These are phyloP conservation scores for Gnomoniopsis sp. DNA, from an alignment of 2,329 filamentous ascomycete species.

Conservation along the genomic window DNA sequence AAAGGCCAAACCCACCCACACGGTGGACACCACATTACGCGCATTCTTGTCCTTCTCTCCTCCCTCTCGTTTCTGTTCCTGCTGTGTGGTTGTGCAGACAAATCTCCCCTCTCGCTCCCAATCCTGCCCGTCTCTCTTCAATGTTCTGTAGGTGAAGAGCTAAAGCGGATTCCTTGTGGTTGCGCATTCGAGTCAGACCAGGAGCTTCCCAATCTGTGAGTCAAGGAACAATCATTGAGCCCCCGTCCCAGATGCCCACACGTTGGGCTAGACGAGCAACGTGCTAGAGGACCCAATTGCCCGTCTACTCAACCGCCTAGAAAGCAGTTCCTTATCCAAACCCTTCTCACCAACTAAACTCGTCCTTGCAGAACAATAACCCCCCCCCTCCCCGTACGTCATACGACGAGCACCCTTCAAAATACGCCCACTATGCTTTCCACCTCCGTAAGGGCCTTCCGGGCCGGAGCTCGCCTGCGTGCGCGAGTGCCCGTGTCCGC, in stretches of 20 bases:
- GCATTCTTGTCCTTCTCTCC: neutral
- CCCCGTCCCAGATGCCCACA: neutral
- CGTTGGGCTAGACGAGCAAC: neutral
- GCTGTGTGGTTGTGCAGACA: constrained; percentile 3
- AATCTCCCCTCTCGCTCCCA: constrained; percentile 13
- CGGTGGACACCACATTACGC: neutral
- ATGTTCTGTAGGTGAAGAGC: constrained; percentile 5
- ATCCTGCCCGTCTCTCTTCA: neutral
- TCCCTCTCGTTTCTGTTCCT: neutral
- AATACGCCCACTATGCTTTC: constrained; percentile 36
- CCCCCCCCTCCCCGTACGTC: too few relatives aligned
- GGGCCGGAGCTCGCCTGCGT: constrained; percentile 41
- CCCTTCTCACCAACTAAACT: neutral
- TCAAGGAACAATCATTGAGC: constrained; percentile 7
- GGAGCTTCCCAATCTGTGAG: constrained; percentile 15
- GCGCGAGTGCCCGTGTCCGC: constrained; percentile 26
- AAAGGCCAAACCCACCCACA: neutral
- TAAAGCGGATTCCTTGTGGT: constrained; percentile 4
- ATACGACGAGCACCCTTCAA: neutral
- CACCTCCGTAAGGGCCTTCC: constrained; percentile 35
- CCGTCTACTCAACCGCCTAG: neutral
- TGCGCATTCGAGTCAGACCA: constrained; percentile 17
- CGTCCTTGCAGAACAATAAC: too few relatives aligned
- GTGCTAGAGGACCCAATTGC: neutral
- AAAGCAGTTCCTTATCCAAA: neutral